Evolutionary conservation across 192 early-diverging fungal genomes (phyloP), one percentile per base, ranked within the genome.

Genomic region (Coemansia sp.): DNA sequence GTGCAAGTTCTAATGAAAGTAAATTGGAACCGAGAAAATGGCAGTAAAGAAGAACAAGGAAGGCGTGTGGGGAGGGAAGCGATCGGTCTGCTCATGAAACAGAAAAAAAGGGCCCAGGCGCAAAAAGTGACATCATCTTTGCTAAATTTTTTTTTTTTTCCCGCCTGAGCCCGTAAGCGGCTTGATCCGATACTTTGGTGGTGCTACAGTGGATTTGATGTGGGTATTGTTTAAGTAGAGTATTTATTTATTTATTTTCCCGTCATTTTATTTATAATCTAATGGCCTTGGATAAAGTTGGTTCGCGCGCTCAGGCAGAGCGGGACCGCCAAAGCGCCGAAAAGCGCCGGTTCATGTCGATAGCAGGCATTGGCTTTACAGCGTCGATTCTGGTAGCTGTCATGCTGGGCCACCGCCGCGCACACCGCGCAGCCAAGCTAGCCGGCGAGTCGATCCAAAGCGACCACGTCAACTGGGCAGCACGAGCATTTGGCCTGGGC

Each of bases 401-500:
- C 22, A 70, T 67, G 25, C 15, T 76, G 39, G 73, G 73, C 29
- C 79, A 82, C 64, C 73, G 79, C 35, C 65, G 79, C 1, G 79
- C 79, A 19, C 63, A 66, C 56, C 40, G 54, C 17, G 29, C 54
- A 20, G 79, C 79, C 2, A 15, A 56, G 0, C 29, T 47, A 1
- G 66, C 70, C 2, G 70, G 73, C 41, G 69, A 66, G 27, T 37
- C 38, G 20, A 80, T 74, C 35, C 25, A 71, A 6, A 54, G 31
- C 31, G 60, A 46, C 57, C 65, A 75, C 25, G 66, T 67, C 15
- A 61, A 57, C 56, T 73, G 68, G 70, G 73, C 70, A 11, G 43
- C 72, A 11, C 51, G 64, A 10, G 79, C 79, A 6, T 73, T 82
- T 46, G 79, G 73, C 0, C 22, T 82, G 6, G 79, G 79, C 15